Percentiles rank a stretch among this genome's conserved stretches.
Evolutionary conservation across 1,284 basidiomycete species (phyloP).

Genomic region (Trametes sp.): DNA sequence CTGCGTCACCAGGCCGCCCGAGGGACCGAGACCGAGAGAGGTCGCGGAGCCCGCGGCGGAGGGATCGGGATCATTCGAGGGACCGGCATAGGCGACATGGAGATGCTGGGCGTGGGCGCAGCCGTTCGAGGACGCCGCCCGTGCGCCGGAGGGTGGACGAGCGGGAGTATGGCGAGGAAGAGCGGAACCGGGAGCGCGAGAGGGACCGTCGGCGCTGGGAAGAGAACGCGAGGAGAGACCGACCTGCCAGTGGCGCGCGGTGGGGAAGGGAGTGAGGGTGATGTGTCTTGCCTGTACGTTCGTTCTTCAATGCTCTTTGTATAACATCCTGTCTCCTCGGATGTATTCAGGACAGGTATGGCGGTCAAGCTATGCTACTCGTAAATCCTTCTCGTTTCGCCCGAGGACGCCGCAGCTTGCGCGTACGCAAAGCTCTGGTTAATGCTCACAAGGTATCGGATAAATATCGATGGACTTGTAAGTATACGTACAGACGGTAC

Average conservation of each 20-base stretch:
- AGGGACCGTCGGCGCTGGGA: conserved; percentile 63
- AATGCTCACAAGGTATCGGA: too few species aligned
- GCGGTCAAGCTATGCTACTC: too few species aligned
- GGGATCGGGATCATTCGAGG: conserved; percentile 38
- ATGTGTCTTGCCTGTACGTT: conserved; percentile 11
- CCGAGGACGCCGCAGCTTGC: too few species aligned
- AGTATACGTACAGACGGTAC: background rate
- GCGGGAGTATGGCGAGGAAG: conserved; percentile 50
- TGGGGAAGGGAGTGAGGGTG: conserved; percentile 39
- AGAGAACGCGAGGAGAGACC: conserved; percentile 48
- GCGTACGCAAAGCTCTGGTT: too few species aligned
- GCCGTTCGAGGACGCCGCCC: conserved; percentile 39
- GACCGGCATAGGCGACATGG: conserved; percentile 34
- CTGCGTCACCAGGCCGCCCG: conserved; percentile 50
- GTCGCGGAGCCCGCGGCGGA: conserved; percentile 20
- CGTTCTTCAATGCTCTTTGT: background rate
- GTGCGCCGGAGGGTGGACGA: conserved; percentile 32
- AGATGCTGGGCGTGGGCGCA: conserved; percentile 18
- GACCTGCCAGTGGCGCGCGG: conserved; percentile 32
- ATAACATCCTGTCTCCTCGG: background rate
- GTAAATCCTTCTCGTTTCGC: too few species aligned
- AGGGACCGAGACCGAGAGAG: conserved; percentile 28
- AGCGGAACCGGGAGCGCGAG: conserved; percentile 58
- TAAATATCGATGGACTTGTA: too few species aligned
- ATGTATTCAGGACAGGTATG: background rate